Base-by-base conservation (phyloP, 345 rosid genomes). In the Bruguiera sexangula region DNA sequence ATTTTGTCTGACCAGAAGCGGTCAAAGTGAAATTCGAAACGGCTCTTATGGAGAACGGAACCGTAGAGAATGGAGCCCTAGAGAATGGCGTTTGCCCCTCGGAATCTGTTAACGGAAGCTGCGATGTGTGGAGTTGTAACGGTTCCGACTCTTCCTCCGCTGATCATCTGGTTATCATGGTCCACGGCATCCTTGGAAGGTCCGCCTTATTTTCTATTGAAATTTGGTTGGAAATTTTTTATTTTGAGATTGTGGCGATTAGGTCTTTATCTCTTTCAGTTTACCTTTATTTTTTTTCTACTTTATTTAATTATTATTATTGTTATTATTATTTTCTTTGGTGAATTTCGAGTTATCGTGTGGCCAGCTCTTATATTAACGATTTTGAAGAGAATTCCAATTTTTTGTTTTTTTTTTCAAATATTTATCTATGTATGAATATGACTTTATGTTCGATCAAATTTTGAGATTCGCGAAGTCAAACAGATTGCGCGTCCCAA, bases 171-270 rank as follows among this genome's bases (percentile, higher is more conserved):
- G 96, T 96, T 24, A 78, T 96, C 75, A 87, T 90, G 99, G 94
- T 90, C 77, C 95, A 96, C 71, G 99, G 98, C 11, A 96, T 96
- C 64, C 86, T 92, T n/a, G 99, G 99, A 73, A 89, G 97, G 98
- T 78, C 21, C 27, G 64, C 43, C 7, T 64, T 31, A 16, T n/a
- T 3, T 62, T 55, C 11, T 69, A 0, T 39, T 22, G 9, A 31
- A 5, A 16, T 62, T 60, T 59, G 18, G 20, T 65, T 19, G 50
- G 52, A 21, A 5, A 27, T 27, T 20, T 31, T 6, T 24, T 64
- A 19, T 10, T 64, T 60, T 19, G n/a, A 46, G 8, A 53, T 18
- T 4, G 15, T 5, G 13, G 19, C 22, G 1, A 20, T 31, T 60
- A 30, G 43, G 20, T 34, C 70, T 10, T 10, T 15, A 8, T 29